Conservation (phyloP, 2,329 filamentous ascomycete species). For the Trichophyton verrucosum region DNA sequence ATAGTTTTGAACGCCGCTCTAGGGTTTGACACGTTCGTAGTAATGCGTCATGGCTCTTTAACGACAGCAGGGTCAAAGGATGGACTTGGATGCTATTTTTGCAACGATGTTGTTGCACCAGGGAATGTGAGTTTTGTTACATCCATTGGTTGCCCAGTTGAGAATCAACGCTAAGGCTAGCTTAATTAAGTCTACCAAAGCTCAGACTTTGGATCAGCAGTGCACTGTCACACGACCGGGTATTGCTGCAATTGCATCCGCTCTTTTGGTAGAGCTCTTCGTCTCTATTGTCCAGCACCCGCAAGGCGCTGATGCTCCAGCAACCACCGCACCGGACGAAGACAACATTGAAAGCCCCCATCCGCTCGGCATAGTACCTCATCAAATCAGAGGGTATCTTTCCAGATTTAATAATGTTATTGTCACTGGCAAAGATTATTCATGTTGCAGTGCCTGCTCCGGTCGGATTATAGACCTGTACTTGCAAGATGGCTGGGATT, state of each 20-base stretch:
- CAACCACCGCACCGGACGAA: constrained; percentile 22
- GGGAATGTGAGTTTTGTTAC: constrained; percentile 58
- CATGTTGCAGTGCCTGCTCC: constrained; percentile 52
- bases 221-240: constrained; percentile 94
- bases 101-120: constrained; percentile 92
- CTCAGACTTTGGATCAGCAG: constrained; percentile 92
- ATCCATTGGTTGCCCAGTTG: neutral
- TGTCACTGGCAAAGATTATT: constrained; percentile 46
- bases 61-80: constrained; percentile 44
- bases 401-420: constrained; percentile 47
- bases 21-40: constrained; percentile 91
- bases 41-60: constrained; percentile 83
- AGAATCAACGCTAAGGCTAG: neutral
- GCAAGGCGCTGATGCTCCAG: constrained; percentile 32
- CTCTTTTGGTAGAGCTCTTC: constrained; percentile 78
- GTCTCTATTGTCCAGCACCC: constrained; percentile 83
- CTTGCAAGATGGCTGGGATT: constrained; percentile 45
- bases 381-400: constrained; percentile 52
- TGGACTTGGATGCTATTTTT: constrained; percentile 91
- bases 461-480: constrained; percentile 43
- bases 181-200: constrained; percentile 58
- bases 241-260: constrained; percentile 82
- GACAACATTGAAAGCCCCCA: constrained; percentile 34
- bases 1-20: constrained; percentile 94
- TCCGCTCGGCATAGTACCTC: constrained; percentile 44